These are phyloP conservation scores for Gryganskiella cystojenkinii DNA, from an alignment of 192 early-diverging fungal species.

Conservation along the genomic window DNA sequence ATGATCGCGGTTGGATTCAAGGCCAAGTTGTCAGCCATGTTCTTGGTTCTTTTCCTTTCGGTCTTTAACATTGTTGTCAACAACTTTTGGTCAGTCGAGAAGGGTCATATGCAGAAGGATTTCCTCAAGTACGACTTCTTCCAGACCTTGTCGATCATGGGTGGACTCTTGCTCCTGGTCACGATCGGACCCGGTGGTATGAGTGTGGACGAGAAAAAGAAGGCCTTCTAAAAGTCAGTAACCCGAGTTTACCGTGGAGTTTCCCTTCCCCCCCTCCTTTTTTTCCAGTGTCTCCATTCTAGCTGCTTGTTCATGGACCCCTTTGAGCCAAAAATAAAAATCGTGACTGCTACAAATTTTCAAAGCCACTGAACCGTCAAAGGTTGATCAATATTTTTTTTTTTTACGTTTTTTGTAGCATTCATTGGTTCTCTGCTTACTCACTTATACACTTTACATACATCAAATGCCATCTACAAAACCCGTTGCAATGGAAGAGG, in stretches of 20 bases:
- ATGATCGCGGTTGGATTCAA: slow-evolving; percentile 99
- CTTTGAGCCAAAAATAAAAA: background rate
- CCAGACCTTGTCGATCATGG: slow-evolving; percentile 96
- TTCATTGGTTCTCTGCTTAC: no score
- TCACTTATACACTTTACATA: background rate
- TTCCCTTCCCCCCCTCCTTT: background rate
- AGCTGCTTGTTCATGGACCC: no score
- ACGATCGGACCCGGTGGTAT: slow-evolving; percentile 93
- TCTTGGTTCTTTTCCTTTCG: slow-evolving; percentile 89
- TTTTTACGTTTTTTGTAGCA: background rate
- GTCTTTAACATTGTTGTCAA: slow-evolving; percentile 94
- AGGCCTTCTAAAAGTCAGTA: slow-evolving; percentile 75
- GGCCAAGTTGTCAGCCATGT: slow-evolving; percentile 95
- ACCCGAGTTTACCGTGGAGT: background rate
- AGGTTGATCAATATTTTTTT: slow-evolving; percentile 3
- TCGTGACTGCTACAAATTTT: no score
- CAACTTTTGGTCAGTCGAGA: slow-evolving; percentile 95
- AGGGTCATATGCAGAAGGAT: slow-evolving; percentile 82
- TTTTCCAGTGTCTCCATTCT: background rate
- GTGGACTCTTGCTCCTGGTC: slow-evolving; percentile 93
- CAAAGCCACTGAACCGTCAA: slow-evolving; percentile 1
- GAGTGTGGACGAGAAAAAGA: slow-evolving; percentile 98
- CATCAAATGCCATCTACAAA: slow-evolving; percentile 25
- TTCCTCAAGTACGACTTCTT: slow-evolving; percentile 99
- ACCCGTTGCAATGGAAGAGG: slow-evolving; percentile 32